Evolutionary conservation across 768 basidiomycete species (phyloP).

Genomic region (Rossbeevera mucosa): DNA sequence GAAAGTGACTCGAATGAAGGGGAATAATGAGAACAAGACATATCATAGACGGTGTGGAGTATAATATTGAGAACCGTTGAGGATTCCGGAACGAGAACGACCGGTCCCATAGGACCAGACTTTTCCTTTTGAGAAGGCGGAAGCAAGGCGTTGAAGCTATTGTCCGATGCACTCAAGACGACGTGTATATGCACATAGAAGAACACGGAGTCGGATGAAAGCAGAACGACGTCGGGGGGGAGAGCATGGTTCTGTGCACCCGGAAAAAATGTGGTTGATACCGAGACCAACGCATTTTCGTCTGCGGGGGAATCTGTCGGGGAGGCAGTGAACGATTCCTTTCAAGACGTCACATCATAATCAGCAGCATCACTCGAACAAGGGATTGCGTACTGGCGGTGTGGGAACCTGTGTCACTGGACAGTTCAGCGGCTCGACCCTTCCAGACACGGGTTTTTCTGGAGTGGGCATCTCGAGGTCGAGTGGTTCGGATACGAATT

Average conservation of each 20-base stretch:
- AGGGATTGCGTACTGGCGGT: slow-evolving; percentile 48
- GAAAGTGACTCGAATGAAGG: slow-evolving; percentile 59
- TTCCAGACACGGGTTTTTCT: slow-evolving; percentile 35
- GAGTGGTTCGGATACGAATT: slow-evolving; percentile 50
- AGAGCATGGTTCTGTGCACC: slow-evolving; percentile 53
- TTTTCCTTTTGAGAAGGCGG: slow-evolving; percentile 38
- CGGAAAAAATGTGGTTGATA: slow-evolving; percentile 81
- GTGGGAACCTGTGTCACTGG: slow-evolving; percentile 50
- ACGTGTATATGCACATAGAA: slow-evolving; percentile 72
- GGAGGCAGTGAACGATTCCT: slow-evolving; percentile 34
- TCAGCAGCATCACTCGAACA: slow-evolving; percentile 2
- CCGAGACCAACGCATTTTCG: slow-evolving; percentile 56
- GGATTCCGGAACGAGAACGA: slow-evolving; percentile 57
- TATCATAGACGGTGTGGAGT: slow-evolving; percentile 66
- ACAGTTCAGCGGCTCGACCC: slow-evolving; percentile 14
- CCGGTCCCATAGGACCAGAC: slow-evolving; percentile 43
- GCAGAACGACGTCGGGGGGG: slow-evolving; percentile 59
- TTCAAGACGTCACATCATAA: not conserved
- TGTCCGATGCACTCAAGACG: slow-evolving; percentile 57
- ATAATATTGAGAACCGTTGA: slow-evolving; percentile 66
- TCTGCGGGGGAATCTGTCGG: slow-evolving; percentile 31
- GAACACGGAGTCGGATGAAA: slow-evolving; percentile 75
- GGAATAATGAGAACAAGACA: slow-evolving; percentile 71
- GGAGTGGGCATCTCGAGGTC: slow-evolving; percentile 31
- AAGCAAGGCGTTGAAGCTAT: slow-evolving; percentile 58